phyloP scores from a whole-genome alignment of 2,329 filamentous ascomycete species.

The Fusarium haematococcum region DNA sequence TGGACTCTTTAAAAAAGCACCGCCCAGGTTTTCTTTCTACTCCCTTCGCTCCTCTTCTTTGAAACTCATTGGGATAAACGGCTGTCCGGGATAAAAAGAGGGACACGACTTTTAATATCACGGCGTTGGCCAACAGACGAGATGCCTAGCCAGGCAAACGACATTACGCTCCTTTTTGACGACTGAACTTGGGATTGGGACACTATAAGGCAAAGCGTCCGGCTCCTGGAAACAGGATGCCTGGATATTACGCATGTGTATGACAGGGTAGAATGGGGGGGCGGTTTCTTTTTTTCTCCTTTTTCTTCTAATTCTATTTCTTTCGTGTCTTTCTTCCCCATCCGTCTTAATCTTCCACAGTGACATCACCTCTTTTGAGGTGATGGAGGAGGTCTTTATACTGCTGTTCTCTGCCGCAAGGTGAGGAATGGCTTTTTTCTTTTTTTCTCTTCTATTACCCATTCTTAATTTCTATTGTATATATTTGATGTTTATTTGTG shows the following conservation, averaged over 20 bases:
- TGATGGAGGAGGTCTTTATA: constrained; percentile 8
- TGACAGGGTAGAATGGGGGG: constrained; percentile 14
- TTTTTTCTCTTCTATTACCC: background rate
- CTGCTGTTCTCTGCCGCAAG: constrained; percentile 2
- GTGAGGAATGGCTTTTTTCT: background rate
- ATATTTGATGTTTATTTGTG: constrained; percentile 17
- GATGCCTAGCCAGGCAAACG: constrained; percentile 11
- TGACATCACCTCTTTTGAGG: background rate
- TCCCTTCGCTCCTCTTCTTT: constrained; percentile 15
- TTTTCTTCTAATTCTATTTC: constrained; percentile 1
- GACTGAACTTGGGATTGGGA: background rate
- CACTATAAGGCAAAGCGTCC: constrained; percentile 3
- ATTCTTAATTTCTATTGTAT: constrained; percentile 32
- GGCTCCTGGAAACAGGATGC: background rate
- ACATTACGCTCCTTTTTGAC: constrained; percentile 34
- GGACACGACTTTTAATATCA: constrained; percentile 31
- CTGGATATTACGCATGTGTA: constrained; percentile 7
- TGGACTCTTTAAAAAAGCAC: background rate
- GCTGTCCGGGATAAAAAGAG: constrained; percentile 13
- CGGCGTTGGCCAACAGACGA: background rate
- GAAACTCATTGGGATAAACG: constrained; percentile 21
- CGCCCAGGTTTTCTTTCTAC: constrained; percentile 16
- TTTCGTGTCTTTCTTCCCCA: background rate
- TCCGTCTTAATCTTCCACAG: constrained; percentile 22
- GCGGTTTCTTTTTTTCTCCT: constrained; percentile 1